Evolutionary conservation across 495 filamentous ascomycete species (phyloP), one percentile per base, ranked within the genome.

Genomic region (Emericellopsis terricola): DNA sequence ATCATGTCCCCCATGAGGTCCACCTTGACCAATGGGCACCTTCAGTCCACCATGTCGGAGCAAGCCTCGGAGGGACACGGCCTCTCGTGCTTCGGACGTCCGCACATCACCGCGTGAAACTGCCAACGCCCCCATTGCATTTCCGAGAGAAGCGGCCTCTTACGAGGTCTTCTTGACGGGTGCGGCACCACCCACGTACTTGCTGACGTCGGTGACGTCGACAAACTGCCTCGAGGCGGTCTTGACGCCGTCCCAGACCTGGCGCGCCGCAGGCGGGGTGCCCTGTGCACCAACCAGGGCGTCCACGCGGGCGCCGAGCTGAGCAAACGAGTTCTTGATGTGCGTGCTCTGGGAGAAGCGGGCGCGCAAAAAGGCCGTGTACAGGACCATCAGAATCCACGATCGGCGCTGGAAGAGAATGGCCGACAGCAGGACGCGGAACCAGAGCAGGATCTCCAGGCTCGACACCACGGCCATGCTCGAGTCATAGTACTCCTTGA

Each of bases 401-500:
- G 80, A 85, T 37, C 84, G 78, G 54, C 77, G 80, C 59, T 72
- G 71, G 69, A 94, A 94, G 40, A 85, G 65, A 36, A 96, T 55
- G 33, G 78, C 79, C 21, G 77, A 73, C 14, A 80, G 56, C 34
- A 87, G 54, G 36, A 97, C 52, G 47, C 91, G 84, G 55, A 78
- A 61, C 72, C 84, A 84, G 37, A 96, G 72, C 15, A 68, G 51
- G 37, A 89, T 74, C 53, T 89, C 81, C 19, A 89, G 69, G 20
- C 56, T 52, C 11, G 81, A 71, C 19, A 89, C 81, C 19, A 87
- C 65, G 41, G 76, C 78, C 81, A 89, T 89, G 44, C 76, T 76
- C 30, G 69, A 57, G 52, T 96, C 91, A 49, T 96, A 96, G 66
- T 96, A 93, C 51, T 86, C 73, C 71, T 94, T 97, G 53, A 97